Conservation (phyloP, 495 filamentous ascomycete species). For the Saxispiralis lemnorum region DNA sequence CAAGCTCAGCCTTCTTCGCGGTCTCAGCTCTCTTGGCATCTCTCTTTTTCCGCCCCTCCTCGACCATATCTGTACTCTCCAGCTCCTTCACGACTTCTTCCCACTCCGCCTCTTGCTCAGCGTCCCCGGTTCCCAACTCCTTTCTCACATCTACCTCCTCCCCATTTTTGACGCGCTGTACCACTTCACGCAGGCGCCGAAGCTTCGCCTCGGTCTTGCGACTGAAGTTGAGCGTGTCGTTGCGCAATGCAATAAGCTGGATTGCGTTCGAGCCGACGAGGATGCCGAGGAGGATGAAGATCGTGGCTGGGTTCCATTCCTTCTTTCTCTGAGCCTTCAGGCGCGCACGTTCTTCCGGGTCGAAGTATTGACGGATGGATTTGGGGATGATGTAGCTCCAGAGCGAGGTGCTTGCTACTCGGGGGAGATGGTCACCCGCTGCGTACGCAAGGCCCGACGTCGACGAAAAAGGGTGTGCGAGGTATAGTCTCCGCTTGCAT, state of each 20-base stretch:
- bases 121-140: constrained; percentile 62
- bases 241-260: constrained; percentile 66
- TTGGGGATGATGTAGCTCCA: constrained; percentile 17
- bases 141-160: constrained; percentile 83
- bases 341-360: neutral
- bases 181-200: constrained; percentile 56
- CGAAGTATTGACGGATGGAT: constrained; percentile 5
- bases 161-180: constrained; percentile 63
- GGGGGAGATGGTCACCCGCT: constrained; percentile 8
- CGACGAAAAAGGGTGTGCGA: neutral
- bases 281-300: constrained; percentile 78
- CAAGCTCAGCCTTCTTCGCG: constrained; percentile 3
- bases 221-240: constrained; percentile 50
- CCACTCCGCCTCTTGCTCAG: constrained; percentile 65
- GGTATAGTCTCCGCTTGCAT: neutral
- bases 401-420: constrained; percentile 14
- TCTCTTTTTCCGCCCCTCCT: constrained; percentile 25
- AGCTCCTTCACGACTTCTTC: constrained; percentile 77
- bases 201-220: constrained; percentile 68
- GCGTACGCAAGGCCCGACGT: neutral
- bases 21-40: constrained; percentile 17
- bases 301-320: constrained; percentile 84
- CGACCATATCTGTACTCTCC: constrained; percentile 57
- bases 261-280: constrained; percentile 90
- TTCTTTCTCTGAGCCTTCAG: constrained; percentile 28